Evolutionary conservation across 345 rosid genomes (phyloP).

Genomic region (Populus euphratica): DNA sequence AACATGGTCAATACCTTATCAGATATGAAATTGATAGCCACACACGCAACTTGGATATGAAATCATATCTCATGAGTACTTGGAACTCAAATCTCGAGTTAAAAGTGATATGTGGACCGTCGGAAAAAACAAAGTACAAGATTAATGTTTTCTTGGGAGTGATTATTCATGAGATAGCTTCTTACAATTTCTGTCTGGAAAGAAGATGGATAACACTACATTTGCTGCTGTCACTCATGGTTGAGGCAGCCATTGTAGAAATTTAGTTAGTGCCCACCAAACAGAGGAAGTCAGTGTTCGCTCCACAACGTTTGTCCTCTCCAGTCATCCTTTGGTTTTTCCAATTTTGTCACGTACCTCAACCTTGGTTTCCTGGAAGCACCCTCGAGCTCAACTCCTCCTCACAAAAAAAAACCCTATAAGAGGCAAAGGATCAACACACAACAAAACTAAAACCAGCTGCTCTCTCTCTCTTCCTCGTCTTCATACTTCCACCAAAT

Average conservation of each 20-base stretch:
- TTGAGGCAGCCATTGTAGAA: too few relatives aligned
- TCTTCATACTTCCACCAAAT: neutral
- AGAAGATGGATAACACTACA: neutral
- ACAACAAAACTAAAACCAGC: neutral
- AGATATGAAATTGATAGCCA: too few relatives aligned
- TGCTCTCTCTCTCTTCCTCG: neutral
- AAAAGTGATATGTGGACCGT: too few relatives aligned
- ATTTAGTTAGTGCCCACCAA: neutral
- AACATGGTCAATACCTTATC: too few relatives aligned
- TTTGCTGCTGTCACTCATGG: neutral
- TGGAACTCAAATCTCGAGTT: too few relatives aligned
- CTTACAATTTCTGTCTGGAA: neutral
- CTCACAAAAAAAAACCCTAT: neutral
- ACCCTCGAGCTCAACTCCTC: neutral
- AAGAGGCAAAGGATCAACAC: neutral
- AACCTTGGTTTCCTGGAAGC: constrained; percentile 27
- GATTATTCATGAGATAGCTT: neutral
- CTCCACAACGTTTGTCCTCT: neutral
- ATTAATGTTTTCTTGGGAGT: too few relatives aligned
- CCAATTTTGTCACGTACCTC: constrained; percentile 12
- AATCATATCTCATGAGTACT: too few relatives aligned
- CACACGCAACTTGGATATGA: too few relatives aligned
- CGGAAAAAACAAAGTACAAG: too few relatives aligned
- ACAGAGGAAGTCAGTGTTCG: neutral
- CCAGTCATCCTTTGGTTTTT: constrained; percentile 4